A percentile compares a stretch with the other conserved stretches of the same genome.
Evolutionary conservation across 23 red algal species (phyloP).

Genomic region (Porphyridium purpureum): DNA sequence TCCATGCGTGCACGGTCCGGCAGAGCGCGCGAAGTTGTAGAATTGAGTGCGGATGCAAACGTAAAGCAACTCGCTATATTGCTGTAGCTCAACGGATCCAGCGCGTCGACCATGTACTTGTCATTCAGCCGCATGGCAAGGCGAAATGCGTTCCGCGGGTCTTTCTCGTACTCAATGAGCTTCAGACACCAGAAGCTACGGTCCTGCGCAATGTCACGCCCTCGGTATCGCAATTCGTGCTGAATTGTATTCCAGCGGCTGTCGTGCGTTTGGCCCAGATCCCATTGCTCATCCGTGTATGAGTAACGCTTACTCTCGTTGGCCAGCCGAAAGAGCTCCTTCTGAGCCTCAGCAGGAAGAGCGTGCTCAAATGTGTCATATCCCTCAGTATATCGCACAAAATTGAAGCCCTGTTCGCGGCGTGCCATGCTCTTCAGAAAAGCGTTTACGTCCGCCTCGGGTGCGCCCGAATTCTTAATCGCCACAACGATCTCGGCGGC

Average conservation of each 20-base stretch:
- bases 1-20: too few relatives aligned
- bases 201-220: conserved; percentile 9
- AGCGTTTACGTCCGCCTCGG: background rate
- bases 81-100: background rate
- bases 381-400: background rate
- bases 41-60: too few relatives aligned
- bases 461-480: background rate
- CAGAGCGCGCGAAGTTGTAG: too few relatives aligned
- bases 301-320: background rate
- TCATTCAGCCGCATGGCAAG: background rate
- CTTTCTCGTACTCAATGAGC: conserved; percentile 13
- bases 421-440: background rate
- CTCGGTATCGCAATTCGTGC: conserved; percentile 17
- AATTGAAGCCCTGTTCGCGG: background rate
- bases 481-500: background rate
- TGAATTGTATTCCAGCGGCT: conserved; percentile 11
- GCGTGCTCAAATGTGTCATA: too few relatives aligned
- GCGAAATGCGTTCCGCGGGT: conserved; percentile 6
- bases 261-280: conserved; percentile 12
- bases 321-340: background rate
- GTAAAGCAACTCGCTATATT: too few relatives aligned
- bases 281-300: conserved; percentile 8
- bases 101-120: background rate
- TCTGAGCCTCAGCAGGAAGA: background rate
- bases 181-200: conserved; percentile 12